Evolutionary conservation across 2,329 filamentous ascomycete genomes (phyloP).

Genomic region (Hawksworthiomyces lignivorus): DNA sequence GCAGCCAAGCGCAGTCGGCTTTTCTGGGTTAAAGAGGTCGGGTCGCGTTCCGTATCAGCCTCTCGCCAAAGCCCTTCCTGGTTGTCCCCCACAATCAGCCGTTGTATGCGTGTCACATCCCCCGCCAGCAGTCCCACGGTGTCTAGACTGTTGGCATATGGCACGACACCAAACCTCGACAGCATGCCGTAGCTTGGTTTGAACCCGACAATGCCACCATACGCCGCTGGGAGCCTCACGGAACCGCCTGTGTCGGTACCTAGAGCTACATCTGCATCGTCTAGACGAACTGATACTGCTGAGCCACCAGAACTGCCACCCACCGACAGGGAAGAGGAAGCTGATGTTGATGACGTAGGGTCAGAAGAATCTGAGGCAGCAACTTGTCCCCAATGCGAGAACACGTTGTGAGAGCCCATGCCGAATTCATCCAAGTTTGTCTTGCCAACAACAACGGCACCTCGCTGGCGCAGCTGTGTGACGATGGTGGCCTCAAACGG

Average conservation of each 20-base stretch:
- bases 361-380: constrained; percentile 7
- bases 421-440: constrained; percentile 73
- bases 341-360: no score
- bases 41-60: constrained; percentile 60
- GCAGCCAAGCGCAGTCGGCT: constrained; percentile 42
- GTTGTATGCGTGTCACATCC: constrained; percentile 41
- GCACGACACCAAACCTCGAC: constrained; percentile 77
- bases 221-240: constrained; percentile 79
- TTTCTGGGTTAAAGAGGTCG: constrained; percentile 56
- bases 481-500: constrained; percentile 80
- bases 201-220: constrained; percentile 75
- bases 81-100: constrained; percentile 39
- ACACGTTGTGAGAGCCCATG: constrained; percentile 29
- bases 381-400: constrained; percentile 22
- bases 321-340: constrained; percentile 47
- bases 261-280: constrained; percentile 55
- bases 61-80: constrained; percentile 32
- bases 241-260: constrained; percentile 94
- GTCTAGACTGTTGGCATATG: constrained; percentile 88
- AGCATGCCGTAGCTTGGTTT: constrained; percentile 88
- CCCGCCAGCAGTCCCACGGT: constrained; percentile 72
- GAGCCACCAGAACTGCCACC: constrained; percentile 93
- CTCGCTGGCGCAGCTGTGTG: constrained; percentile 52
- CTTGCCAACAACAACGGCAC: constrained; percentile 62
- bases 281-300: constrained; percentile 69